Base-by-base conservation (phyloP, 495 filamentous ascomycete species). In the Aspergillus wentii region DNA sequence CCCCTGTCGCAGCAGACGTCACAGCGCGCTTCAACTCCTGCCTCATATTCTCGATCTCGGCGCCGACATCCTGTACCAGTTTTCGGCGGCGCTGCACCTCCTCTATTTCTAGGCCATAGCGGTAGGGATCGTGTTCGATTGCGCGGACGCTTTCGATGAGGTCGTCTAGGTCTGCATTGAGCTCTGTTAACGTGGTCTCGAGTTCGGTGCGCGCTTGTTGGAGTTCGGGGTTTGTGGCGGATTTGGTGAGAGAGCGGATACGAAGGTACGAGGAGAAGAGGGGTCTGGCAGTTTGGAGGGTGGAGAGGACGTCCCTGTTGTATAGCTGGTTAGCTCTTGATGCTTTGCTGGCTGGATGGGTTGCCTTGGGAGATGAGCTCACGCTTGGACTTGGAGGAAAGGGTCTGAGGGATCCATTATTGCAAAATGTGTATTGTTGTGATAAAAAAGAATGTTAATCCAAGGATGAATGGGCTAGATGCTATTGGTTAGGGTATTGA, bases 201-300 rank as follows among this genome's bases (percentile, higher is more conserved):
- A 98, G 89, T 48, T 97, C 94, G 7, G 72, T 51, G 39, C 85
- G 85, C 19, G 94, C 80, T 58, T 94, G 85, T 33, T 78, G 66
- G 25, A 97, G 83, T 59, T 98, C 94, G 19, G 90, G 94, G 38
- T 86, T 88, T 34, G 64, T 64, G 26, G 78, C 68, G 4, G 75
- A 81, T 41, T 79, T 75, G 41, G 83, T 73, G 11, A 94, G 79
- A 13, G 89, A 88, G 52, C 88, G 87, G 67, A 98, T 97, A 57
- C 92, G 92, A 27, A 94, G 80, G 74, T 94, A 97, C 27, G 89
- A 95, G 46, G 84, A 81, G 74, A 95, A 95, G 40, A 94, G 82
- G 20, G 87, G 78, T 9, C 90, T 82, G 42, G 85, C 84, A 30
- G 74, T 76, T 51, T 82, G 75, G 28, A 98, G 81, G 32, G 87